Base-by-base conservation (phyloP, 2,329 filamentous ascomycete genomes). In the Cladorrhinum sp. region DNA sequence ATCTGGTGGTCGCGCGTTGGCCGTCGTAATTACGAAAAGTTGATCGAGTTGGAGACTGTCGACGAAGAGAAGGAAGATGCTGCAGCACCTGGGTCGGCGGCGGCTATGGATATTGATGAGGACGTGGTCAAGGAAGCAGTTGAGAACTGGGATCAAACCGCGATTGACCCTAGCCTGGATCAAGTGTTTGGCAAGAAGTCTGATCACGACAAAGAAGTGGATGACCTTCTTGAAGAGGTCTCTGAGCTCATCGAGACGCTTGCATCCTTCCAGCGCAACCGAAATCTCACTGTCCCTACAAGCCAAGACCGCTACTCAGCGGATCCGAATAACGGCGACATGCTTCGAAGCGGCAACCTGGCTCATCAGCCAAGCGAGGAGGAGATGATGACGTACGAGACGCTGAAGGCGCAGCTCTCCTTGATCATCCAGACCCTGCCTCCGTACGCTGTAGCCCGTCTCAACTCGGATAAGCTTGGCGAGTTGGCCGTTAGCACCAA, bases 401-500 rank as follows among this genome's bases (percentile, higher is more conserved):
- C 87, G 24, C 80, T 96, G 57, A 92, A 89, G 71, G 83, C 87
- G 3, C 91, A 93, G 70, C 78, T 96, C 20, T 79, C 85, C 0
- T 77, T 92, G 28, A 85, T 96, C 64, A 83, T 96, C 62, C 82
- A 88, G 65, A 86, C 83, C 42, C 77, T 96, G 10, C 92, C 92
- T 1, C 92, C 92, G 1, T 95, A 92, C 71, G 90, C 90, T 1
- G 89, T 96, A 23, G 88, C 92, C 5, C 94, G 95, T 69, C 79
- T 96, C 63, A 88, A 96, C 68, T 92, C 92, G 9, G 89, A 96
- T 71, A 90, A 92, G 72, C 77, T 96, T n/a, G 88, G 88, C 28
- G 90, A 92, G 61, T 79, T 96, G 53, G 88, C 91, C 64, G 89
- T 96, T 71, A 94, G 88, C 75, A 91, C 86, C 51, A 91, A 86